Percentiles rank a stretch among this genome's conserved stretches.
Evolutionary conservation across 2,329 filamentous ascomycete species (phyloP).

Genomic region (Ascochyta pisi): DNA sequence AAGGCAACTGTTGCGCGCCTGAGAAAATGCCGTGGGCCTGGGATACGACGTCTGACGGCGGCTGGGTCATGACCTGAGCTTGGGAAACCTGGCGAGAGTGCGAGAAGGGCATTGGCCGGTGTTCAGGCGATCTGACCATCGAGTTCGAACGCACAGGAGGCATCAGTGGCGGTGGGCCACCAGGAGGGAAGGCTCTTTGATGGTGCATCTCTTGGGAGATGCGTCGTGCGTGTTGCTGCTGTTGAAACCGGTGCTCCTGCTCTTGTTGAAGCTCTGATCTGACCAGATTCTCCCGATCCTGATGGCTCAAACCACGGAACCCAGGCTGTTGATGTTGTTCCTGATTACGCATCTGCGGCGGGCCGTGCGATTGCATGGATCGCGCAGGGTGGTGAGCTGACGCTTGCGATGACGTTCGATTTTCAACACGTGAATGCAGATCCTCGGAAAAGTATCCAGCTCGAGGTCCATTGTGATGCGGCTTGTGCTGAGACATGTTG

Average conservation of each 20-base stretch:
- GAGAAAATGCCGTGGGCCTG: constrained; percentile 28
- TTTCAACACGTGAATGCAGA: constrained; percentile 36
- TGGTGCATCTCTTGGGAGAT: constrained; percentile 43
- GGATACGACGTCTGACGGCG: constrained; percentile 28
- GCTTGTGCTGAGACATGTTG: constrained; percentile 37
- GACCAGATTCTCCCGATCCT: constrained; percentile 35
- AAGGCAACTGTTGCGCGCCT: constrained; percentile 29
- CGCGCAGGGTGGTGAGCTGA: constrained; percentile 31
- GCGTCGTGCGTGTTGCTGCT: constrained; percentile 38
- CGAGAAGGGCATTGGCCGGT: constrained; percentile 37
- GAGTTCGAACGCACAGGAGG: constrained; percentile 37
- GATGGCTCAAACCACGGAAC: constrained; percentile 34
- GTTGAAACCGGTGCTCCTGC: constrained; percentile 39
- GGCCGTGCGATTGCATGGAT: constrained; percentile 37
- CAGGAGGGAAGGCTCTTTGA: constrained; percentile 34
- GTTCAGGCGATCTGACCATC: constrained; percentile 40
- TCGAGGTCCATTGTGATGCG: constrained; percentile 39
- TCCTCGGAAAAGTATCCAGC: constrained; percentile 49
- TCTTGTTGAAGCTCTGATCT: constrained; percentile 42
- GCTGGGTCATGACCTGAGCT: constrained; percentile 31
- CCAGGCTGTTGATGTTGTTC: constrained; percentile 37
- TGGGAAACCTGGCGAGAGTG: constrained; percentile 38
- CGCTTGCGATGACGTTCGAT: constrained; percentile 38
- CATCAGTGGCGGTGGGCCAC: constrained; percentile 27
- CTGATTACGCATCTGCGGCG: constrained; percentile 33